Evolutionary conservation across 2,329 filamentous ascomycete species (phyloP).

Genomic region (Ophiostoma novo-ulmi): DNA sequence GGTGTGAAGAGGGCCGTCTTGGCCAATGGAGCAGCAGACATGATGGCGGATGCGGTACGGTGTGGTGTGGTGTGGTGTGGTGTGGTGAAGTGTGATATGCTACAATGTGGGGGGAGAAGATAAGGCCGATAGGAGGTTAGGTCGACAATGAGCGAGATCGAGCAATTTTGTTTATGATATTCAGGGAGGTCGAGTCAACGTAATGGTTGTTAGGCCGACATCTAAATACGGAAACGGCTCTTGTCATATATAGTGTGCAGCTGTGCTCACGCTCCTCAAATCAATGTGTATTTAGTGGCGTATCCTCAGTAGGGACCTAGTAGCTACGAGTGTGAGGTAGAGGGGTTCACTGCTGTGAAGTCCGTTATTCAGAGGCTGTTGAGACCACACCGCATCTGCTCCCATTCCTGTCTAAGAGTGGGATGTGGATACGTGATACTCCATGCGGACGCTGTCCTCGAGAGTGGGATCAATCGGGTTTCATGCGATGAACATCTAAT

Average conservation of each 20-base stretch:
- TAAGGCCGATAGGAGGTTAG: not conserved
- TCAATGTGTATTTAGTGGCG: not conserved
- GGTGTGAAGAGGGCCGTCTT: conserved; percentile 32
- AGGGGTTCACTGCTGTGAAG: not conserved
- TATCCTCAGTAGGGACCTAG: not conserved
- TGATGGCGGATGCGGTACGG: not conserved
- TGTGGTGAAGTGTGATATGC: not conserved
- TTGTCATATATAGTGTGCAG: conserved; percentile 10
- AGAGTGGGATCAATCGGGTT: not conserved
- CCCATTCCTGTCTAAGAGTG: not conserved
- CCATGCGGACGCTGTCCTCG: not conserved
- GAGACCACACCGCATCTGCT: not conserved
- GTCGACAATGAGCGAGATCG: not conserved
- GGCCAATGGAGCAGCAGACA: conserved; percentile 13
- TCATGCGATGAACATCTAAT: not conserved
- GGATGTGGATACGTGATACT: conserved; percentile 2
- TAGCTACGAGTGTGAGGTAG: not conserved
- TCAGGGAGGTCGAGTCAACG: no score
- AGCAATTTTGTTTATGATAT: not conserved
- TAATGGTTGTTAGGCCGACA: not conserved
- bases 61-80: not conserved
- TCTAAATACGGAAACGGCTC: conserved; percentile 9
- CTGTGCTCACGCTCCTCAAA: not conserved
- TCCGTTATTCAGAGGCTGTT: not conserved
- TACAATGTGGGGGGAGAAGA: not conserved